Conservation (phyloP, 2,329 filamentous ascomycete genomes). For the Colletotrichum somersetense region DNA sequence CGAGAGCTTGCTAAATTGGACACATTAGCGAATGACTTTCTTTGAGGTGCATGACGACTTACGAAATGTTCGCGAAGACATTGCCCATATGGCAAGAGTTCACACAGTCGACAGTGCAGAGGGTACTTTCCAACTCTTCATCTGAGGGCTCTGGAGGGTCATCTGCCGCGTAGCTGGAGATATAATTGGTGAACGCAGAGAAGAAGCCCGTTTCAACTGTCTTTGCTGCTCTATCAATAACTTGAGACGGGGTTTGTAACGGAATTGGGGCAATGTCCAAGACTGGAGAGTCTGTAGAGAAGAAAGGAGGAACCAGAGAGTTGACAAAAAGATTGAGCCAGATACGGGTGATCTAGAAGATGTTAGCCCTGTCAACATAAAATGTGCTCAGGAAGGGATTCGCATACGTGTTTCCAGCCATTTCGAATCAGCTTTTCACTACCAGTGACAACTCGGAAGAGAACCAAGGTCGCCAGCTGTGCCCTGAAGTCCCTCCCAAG, state of each 20-base stretch:
- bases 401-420: slow-evolving; percentile 82
- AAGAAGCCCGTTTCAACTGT: slow-evolving; percentile 87
- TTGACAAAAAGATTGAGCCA: slow-evolving; percentile 97
- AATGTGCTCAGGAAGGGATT: background rate
- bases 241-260: slow-evolving; percentile 88
- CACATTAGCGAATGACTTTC: slow-evolving; percentile 29
- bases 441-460: slow-evolving; percentile 91
- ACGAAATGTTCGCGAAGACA: slow-evolving; percentile 86
- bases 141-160: slow-evolving; percentile 98
- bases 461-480: slow-evolving; percentile 92
- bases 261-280: slow-evolving; percentile 86
- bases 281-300: slow-evolving; percentile 70
- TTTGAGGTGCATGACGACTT: slow-evolving; percentile 51
- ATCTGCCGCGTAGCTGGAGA: slow-evolving; percentile 98
- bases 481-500: slow-evolving; percentile 94
- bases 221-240: slow-evolving; percentile 88
- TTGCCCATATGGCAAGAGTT: slow-evolving; percentile 88
- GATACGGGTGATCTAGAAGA: slow-evolving; percentile 81
- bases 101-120: slow-evolving; percentile 94
- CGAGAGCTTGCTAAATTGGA: slow-evolving; percentile 53
- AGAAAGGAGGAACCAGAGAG: slow-evolving; percentile 88
- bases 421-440: slow-evolving; percentile 82
- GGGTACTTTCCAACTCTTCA: slow-evolving; percentile 94
- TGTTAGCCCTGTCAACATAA: slow-evolving; percentile 52
- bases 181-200: slow-evolving; percentile 94